Evolutionary conservation across 768 basidiomycete genomes (phyloP), one percentile per base, ranked within the genome.

Genomic region (Panellus pusillus): DNA sequence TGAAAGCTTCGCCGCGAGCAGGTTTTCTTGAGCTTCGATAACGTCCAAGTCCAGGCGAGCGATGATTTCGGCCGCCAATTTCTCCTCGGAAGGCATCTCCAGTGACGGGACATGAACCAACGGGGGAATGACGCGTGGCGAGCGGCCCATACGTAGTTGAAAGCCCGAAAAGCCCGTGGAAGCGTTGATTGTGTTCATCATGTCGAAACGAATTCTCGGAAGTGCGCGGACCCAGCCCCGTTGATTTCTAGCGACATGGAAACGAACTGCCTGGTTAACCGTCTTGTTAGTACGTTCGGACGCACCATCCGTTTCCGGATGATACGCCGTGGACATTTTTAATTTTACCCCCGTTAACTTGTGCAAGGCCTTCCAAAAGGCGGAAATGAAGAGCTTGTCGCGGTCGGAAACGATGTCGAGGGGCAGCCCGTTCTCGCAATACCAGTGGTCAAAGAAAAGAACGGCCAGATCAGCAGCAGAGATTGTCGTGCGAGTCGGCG

Each of bases 231-330:
- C 56, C 74, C 72, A 76, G 12, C 66, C 69, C 7, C 45, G 54
- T 38, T 75, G 72, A 18, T 72, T 69, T 0, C 54, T 41, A 0
- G 62, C 60, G 0, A 74, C 66, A 48, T 68, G 58, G 44, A 60
- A 70, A 2, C 68, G 45, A 0, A 73, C 17, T 6, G 41, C 32
- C 42, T 72, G 72, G 35, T 63, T 66, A 1, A 72, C 53, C 0
- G 66, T 73, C 36, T 69, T 68, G 43, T 73, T 73, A 0, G 66
- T 65, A 0, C 58, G 50, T 57, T 76, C 67, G 15, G 65, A 70
- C 0, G 58, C 35, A 0, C 75, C 72, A 57, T 76, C 68, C 0
- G 68, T 71, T 45, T 76, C 63, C 0, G 71, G 74, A 36, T 77
- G 75, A 36, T 63, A 75, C 0, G 70, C 55, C 0, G 67, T 69